Conservation (phyloP, 352 stramenopile species). For the Globisporangium recalcitrans region DNA sequence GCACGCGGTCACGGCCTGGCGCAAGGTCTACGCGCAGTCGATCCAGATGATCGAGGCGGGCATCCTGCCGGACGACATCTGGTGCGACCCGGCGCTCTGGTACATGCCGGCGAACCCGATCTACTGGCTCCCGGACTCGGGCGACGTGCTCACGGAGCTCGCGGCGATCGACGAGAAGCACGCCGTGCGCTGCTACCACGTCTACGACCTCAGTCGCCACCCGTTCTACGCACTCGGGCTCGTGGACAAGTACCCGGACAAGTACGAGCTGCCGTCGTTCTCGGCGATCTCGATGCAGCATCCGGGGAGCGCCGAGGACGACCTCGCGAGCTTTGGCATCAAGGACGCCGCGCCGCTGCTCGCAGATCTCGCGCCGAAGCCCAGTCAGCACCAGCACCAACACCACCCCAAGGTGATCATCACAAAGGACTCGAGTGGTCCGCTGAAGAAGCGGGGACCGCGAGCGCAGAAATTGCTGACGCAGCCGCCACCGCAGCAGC, state of each 20-base stretch:
- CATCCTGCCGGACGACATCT: slow-evolving; percentile 31
- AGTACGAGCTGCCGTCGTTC: slow-evolving; percentile 20
- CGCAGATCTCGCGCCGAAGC: not conserved
- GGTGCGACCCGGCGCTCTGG: slow-evolving; percentile 39
- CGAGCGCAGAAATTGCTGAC: not conserved
- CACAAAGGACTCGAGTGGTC: slow-evolving; percentile 10
- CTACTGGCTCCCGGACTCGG: slow-evolving; percentile 33
- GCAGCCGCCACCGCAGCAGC: not conserved
- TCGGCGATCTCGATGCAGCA: slow-evolving; percentile 10
- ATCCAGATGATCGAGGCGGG: slow-evolving; percentile 39
- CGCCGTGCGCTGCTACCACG: slow-evolving; percentile 22
- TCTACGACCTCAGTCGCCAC: slow-evolving; percentile 15
- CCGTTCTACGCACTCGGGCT: slow-evolving; percentile 22
- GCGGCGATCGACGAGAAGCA: slow-evolving; percentile 25
- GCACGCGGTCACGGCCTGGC: slow-evolving; percentile 32
- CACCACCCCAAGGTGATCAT: slow-evolving; percentile 7
- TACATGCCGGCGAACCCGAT: slow-evolving; percentile 39
- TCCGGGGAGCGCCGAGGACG: not conserved
- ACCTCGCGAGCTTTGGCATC: slow-evolving; percentile 9
- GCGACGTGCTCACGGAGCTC: slow-evolving; percentile 23
- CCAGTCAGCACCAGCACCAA: not conserved
- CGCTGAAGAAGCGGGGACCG: slow-evolving; percentile 1
- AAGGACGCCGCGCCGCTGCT: slow-evolving; percentile 3
- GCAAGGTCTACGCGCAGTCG: slow-evolving; percentile 40
- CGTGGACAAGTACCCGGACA: slow-evolving; percentile 18